phyloP scores from a whole-genome alignment of 2,329 filamentous ascomycete species.

The Neonectria hederae region DNA sequence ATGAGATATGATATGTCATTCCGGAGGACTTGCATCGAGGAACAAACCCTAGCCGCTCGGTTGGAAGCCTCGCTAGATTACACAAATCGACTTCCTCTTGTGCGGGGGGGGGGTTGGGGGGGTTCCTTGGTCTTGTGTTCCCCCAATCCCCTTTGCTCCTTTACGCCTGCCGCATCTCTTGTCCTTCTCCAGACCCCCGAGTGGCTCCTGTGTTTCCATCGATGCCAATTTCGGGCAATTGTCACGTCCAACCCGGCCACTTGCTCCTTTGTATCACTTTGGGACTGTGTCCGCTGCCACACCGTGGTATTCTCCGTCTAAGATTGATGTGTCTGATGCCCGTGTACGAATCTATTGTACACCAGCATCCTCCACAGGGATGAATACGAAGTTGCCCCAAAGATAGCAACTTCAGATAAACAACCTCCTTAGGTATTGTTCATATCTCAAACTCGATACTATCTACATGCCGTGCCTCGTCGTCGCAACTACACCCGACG shows the following conservation, averaged over 20 bases:
- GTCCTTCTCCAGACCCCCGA: constrained; percentile 10
- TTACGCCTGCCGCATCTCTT: constrained; percentile 24
- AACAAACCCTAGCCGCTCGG: neutral
- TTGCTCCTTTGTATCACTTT: neutral
- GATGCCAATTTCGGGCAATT: constrained; percentile 18
- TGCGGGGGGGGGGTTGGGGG: neutral
- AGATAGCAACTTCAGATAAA: neutral
- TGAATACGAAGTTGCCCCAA: neutral
- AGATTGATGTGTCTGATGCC: neutral
- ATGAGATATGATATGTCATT: neutral
- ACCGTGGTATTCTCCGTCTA: neutral
- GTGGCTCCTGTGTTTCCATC: neutral
- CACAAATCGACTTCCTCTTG: neutral
- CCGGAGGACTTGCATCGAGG: neutral
- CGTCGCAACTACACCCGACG: constrained; percentile 1
- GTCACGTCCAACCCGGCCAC: constrained; percentile 2
- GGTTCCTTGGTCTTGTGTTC: neutral
- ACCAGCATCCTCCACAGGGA: neutral
- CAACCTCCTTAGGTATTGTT: neutral
- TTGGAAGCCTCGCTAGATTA: neutral
- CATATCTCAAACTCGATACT: neutral
- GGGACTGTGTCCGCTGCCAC: neutral
- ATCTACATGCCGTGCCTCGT: neutral
- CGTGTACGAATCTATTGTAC: neutral
- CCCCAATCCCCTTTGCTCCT: neutral